Base-by-base conservation (phyloP, 1,139 yeast species). In the Taphrina sp. region DNA sequence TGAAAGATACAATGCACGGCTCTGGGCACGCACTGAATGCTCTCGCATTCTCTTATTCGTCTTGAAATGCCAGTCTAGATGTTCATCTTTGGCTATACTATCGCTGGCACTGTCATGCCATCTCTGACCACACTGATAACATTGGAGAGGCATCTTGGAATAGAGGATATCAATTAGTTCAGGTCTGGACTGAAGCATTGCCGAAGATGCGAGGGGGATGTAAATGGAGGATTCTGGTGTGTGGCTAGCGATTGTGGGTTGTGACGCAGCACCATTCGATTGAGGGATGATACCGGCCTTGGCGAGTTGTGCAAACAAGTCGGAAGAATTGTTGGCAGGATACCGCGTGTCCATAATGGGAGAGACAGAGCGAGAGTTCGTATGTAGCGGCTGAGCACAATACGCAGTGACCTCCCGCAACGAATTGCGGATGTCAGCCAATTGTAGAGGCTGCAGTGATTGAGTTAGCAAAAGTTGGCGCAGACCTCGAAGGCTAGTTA, bases 21-120 rank as follows among this genome's bases (percentile, higher is more conserved):
- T 81, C 68, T 87, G 88, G 7, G 74, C 70, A 52, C 71, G 62
- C 52, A 66, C 64, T 59, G 70, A 74, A 23, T 69, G 67, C 38
- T 78, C 83, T 46, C 85, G 79, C 52, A 85, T 73, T 64, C 86
- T 83, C 66, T 85, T 86, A 69, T 88, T 90, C 56, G 88, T 85
- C 65, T 97, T 79, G 73, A 89, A 89, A 73, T 92, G 98, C 97
- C 97, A 92, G 70, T 92, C 98, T 64, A 88, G 73, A 70, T 92
- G 98, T 5, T 75, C 74, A 43, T 74, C 70, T 60, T 84, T 76
- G 44, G 67, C 70, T 20, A 70, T 72, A 16, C 76, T 74, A 1
- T 94, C 95, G 53, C 76, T 78, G 1, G 72, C 73, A 42, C 83
- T 79, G 52, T 78, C 78, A 5, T 80, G 75, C 67, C 90, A 94